phyloP scores from a whole-genome alignment of 768 basidiomycete genomes.

The Hydnomerulius pinastri region DNA sequence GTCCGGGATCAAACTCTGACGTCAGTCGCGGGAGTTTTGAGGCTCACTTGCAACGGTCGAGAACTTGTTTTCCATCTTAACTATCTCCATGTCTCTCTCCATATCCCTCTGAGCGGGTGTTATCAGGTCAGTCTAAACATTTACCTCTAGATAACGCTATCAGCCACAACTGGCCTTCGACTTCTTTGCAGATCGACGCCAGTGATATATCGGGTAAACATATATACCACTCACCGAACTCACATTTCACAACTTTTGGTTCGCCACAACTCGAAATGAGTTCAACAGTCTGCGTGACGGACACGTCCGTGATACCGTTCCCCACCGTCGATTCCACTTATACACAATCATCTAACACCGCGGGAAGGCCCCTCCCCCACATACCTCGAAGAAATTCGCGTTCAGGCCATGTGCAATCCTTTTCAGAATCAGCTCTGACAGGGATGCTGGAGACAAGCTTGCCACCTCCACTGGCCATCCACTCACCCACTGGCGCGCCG shows the following conservation, averaged over 20 bases:
- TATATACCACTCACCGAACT: neutral
- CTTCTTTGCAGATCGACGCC: constrained; percentile 6
- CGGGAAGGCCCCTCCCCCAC: constrained; percentile 61
- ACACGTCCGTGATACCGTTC: constrained; percentile 28
- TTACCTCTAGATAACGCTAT: neutral
- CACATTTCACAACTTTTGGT: neutral
- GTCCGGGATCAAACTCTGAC: constrained; percentile 18
- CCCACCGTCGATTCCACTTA: constrained; percentile 24
- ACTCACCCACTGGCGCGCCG: constrained; percentile 3
- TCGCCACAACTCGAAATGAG: constrained; percentile 13
- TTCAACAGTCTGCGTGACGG: constrained; percentile 24
- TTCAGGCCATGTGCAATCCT: constrained; percentile 7
- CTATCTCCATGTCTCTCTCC: constrained; percentile 16
- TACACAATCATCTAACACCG: constrained; percentile 49
- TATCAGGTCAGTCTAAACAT: constrained; percentile 5
- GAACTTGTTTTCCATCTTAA: neutral
- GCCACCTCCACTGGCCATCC: constrained; percentile 5
- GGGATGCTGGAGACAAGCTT: neutral
- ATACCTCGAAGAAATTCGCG: constrained; percentile 53
- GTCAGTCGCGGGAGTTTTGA: constrained; percentile 1
- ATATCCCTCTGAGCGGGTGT: constrained; percentile 14
- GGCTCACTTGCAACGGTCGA: neutral
- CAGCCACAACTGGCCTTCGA: neutral
- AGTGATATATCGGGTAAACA: neutral
- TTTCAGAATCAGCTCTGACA: constrained; percentile 18